Evolutionary conservation across 1,139 yeast species (phyloP).

Genomic region (Eremothecium gossypii): DNA sequence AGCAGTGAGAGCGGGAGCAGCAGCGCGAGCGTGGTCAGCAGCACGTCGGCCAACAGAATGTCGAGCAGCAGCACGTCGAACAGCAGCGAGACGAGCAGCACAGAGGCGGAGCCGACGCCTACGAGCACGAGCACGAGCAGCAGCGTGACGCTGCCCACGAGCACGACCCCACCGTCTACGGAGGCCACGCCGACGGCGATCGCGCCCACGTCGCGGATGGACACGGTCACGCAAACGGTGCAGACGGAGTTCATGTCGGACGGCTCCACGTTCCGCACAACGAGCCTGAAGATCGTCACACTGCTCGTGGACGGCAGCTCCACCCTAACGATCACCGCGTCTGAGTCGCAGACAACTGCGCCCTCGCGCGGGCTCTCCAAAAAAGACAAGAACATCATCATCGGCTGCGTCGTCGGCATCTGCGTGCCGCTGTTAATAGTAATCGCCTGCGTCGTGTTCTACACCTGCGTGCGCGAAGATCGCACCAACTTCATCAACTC

Average conservation of each 20-base stretch:
- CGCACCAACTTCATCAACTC: conserved; percentile 32
- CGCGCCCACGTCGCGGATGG: neutral
- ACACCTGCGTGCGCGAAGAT: conserved; percentile 26
- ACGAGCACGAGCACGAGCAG: neutral
- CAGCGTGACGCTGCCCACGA: conserved; percentile 7
- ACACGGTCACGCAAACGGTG: neutral
- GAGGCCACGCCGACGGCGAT: neutral
- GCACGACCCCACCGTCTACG: conserved; percentile 6
- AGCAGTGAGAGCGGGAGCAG: neutral
- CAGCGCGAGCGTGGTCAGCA: neutral
- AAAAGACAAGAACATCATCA: conserved; percentile 38
- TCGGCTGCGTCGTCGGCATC: conserved; percentile 40
- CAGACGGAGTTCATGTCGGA: neutral
- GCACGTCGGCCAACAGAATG: neutral
- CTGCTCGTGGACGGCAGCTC: conserved; percentile 28
- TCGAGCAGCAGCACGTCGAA: conserved; percentile 3
- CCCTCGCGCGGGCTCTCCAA: conserved; percentile 30
- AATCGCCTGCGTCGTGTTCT: conserved; percentile 13
- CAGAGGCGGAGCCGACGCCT: neutral
- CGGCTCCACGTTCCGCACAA: conserved; percentile 18
- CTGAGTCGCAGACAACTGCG: conserved; percentile 14
- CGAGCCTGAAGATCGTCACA: conserved; percentile 27
- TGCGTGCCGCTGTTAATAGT: conserved; percentile 31
- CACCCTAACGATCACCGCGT: conserved; percentile 21
- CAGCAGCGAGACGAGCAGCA: neutral